A percentile compares a stretch with the other conserved stretches of the same genome.
Conservation (phyloP, 108 stramenopile species). For the Hondaea fermentalgiana region DNA sequence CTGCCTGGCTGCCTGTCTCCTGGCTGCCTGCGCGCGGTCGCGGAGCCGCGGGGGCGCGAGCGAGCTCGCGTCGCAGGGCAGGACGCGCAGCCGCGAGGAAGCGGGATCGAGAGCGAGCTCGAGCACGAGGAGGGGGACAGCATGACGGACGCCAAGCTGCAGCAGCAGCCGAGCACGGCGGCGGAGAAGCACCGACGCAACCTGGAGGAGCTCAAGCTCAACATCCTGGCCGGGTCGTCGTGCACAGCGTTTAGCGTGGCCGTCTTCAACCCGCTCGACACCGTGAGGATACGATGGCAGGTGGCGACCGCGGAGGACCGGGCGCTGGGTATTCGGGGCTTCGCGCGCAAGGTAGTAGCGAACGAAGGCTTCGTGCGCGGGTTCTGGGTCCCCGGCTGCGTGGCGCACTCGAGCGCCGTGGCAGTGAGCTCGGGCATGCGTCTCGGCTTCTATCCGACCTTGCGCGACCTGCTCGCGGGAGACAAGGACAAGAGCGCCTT, state of each 20-base stretch:
- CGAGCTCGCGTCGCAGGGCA: too few species aligned
- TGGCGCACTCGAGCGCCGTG: constrained; percentile 12
- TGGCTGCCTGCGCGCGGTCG: too few species aligned
- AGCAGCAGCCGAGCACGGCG: not conserved
- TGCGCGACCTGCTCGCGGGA: not conserved
- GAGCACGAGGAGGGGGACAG: too few species aligned
- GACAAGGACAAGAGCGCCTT: constrained; percentile 12
- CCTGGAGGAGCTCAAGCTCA: constrained; percentile 1
- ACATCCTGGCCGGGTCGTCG: not conserved
- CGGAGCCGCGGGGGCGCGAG: too few species aligned
- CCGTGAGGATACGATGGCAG: constrained; percentile 14
- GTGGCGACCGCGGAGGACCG: not conserved
- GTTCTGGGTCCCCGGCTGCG: not conserved
- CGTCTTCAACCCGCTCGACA: constrained; percentile 2
- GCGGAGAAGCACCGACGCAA: not conserved
- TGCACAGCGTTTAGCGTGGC: constrained; percentile 18
- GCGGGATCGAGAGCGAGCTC: too few species aligned
- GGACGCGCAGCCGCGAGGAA: too few species aligned
- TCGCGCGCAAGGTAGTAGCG: not conserved
- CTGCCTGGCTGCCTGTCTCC: too few species aligned
- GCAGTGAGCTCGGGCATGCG: not conserved
- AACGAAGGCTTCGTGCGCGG: not conserved
- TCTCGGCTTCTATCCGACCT: not conserved
- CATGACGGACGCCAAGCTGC: not conserved
- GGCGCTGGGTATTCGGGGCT: not conserved